Evolutionary conservation across 139 green algal species (phyloP), one percentile per base, ranked within the genome.

Genomic region (Eudorina sp.): DNA sequence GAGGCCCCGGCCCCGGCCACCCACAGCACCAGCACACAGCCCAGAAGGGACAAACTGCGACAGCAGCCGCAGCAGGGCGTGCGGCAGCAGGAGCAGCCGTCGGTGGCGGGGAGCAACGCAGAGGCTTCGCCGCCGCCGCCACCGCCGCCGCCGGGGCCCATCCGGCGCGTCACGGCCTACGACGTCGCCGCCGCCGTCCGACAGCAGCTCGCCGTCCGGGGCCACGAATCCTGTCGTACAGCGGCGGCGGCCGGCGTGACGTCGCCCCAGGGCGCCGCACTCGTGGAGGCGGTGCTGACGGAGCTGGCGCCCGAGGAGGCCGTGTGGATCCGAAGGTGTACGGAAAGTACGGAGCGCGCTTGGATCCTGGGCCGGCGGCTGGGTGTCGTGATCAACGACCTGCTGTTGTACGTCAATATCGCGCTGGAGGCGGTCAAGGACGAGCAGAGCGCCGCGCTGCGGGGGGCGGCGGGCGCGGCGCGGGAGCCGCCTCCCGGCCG

Each of bases 381-480:
- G 80, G 60, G 80, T 11, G 80, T 86, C n/a, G 31, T 27, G 0
- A 43, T 86, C 36, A 48, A 16, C 8, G 43, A 86, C 9, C 29
- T 86, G 62, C 80, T 77, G 36, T 23, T 77, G 60, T 77, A 86
- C 45, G 80, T 86, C 29, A 64, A 86, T n/a, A 64, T 66, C 5
- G 80, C 80, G 16, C 43, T 16, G 5, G 62, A 21, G 1, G 80
- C 80, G 7, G 46, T 86, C 7, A 13, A 55, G 14, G 80, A 48
- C 38, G 80, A 86, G 58, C 60, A 86, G 58, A 3, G 3, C 7
- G 80, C 60, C n/a, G 80, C 62, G 41, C 43, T 86, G 60, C 60
- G 80, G 5, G 80, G 80, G 6, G 80, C 43, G 41, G 41, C 45
- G 14, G 43, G 43, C 11, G 41, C 36, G 25, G 27, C 36, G 5